Conservation (phyloP, 768 basidiomycete species). For the Thelephora aurantiotincta region DNA sequence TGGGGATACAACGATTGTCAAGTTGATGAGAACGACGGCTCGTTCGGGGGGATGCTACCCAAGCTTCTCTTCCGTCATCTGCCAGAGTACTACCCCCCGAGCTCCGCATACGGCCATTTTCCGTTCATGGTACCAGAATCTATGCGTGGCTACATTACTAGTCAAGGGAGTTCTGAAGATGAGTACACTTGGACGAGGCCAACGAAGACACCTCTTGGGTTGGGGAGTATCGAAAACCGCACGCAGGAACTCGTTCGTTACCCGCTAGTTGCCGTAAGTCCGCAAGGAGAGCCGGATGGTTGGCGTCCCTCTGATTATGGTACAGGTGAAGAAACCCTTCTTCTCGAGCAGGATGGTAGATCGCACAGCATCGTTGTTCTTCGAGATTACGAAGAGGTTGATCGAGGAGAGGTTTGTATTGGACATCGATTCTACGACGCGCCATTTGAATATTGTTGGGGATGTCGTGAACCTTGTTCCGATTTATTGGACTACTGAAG, state of each 20-base stretch:
- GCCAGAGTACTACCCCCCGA: conserved; percentile 50
- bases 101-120: conserved; percentile 65
- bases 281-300: background rate
- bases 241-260: background rate
- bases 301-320: background rate
- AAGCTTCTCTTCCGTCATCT: conserved; percentile 61
- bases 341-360: background rate
- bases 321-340: background rate
- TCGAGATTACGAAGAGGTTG: conserved; percentile 1
- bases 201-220: conserved; percentile 11
- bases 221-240: background rate
- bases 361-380: background rate
- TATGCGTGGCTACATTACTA: conserved; percentile 27
- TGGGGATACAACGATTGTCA: conserved; percentile 73
- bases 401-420: conserved; percentile 8
- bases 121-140: conserved; percentile 56
- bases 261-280: background rate
- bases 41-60: conserved; percentile 62
- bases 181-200: conserved; percentile 55
- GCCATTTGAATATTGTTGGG: conserved; percentile 17
- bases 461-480: conserved; percentile 19
- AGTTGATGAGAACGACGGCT: conserved; percentile 48
- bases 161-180: conserved; percentile 17
- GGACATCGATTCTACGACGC: conserved; percentile 7
- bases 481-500: conserved; percentile 15